These are phyloP conservation scores for Phialocephala subalpina DNA, from an alignment of 2,329 filamentous ascomycete species.

Conservation along the genomic window DNA sequence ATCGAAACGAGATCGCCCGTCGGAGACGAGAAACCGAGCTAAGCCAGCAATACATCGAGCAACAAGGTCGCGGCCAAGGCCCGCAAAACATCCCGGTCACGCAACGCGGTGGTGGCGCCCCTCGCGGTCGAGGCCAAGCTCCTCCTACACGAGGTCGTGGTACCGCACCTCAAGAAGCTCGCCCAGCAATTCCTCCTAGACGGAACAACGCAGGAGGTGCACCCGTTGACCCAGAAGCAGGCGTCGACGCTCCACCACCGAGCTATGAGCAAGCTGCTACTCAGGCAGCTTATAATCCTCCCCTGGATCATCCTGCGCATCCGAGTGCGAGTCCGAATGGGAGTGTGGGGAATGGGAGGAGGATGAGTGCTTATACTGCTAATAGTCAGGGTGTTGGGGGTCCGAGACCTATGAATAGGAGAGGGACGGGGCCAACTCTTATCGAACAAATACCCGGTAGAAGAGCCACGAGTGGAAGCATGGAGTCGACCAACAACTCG, in stretches of 20 bases:
- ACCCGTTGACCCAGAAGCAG: conserved; percentile 45
- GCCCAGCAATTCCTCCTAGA: conserved; percentile 53
- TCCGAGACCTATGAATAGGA: conserved; percentile 10
- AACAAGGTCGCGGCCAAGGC: conserved; percentile 56
- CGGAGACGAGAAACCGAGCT: conserved; percentile 71
- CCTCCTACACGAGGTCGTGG: conserved; percentile 25
- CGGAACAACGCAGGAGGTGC: conserved; percentile 43
- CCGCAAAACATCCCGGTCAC: conserved; percentile 34
- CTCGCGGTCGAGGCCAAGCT: conserved; percentile 5
- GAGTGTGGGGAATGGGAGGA: conserved; percentile 18
- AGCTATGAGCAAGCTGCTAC: conserved; percentile 71
- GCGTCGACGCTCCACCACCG: conserved; percentile 65
- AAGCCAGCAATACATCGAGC: conserved; percentile 75
- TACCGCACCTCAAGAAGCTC: conserved; percentile 39
- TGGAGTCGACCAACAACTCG: not conserved
- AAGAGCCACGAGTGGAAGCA: conserved; percentile 40
- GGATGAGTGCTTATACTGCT: conserved; percentile 35
- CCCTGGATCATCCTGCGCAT: conserved; percentile 53
- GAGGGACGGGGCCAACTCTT: conserved; percentile 26
- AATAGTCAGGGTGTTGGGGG: conserved; percentile 6
- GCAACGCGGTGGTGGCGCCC: conserved; percentile 36
- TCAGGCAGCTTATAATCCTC: conserved; percentile 62
- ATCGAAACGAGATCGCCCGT: conserved; percentile 67
- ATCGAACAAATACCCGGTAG: conserved; percentile 34
- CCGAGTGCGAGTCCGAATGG: conserved; percentile 32